Conservation (phyloP, 176 grass and related monocot genomes). For the Areca catechu region DNA sequence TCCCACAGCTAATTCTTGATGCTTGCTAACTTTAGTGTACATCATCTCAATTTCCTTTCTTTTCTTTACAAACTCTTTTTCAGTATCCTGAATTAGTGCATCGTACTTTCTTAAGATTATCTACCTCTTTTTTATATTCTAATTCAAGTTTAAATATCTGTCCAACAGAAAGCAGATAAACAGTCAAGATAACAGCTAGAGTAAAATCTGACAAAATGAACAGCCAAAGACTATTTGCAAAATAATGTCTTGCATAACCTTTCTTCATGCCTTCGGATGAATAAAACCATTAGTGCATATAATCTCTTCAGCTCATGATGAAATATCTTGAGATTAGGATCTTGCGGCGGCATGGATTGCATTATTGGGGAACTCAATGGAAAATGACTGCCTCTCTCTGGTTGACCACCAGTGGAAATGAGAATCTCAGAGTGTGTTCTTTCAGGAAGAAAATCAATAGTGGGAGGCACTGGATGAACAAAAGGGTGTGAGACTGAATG, state of each 20-base stretch:
- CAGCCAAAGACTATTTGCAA: constrained; percentile 17
- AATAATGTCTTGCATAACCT: constrained; percentile 1
- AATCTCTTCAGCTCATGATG: constrained; percentile 27
- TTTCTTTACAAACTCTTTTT: constrained; percentile 25
- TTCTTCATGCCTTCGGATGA: constrained; percentile 24
- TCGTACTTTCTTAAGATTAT: constrained; percentile 35
- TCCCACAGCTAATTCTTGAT: constrained; percentile 36
- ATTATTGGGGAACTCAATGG: constrained; percentile 6
- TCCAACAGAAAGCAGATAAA: constrained; percentile 9
- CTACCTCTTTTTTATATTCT: constrained; percentile 19
- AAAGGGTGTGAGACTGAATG: constrained; percentile 7
- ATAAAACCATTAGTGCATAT: constrained; percentile 14
- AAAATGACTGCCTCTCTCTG: constrained; percentile 11
- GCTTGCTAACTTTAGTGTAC: constrained; percentile 30
- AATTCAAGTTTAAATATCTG: constrained; percentile 28
- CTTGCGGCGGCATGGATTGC: constrained; percentile 17
- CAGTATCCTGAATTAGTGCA: constrained; percentile 17
- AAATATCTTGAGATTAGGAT: constrained; percentile 5
- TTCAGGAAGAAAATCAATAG: constrained; percentile 13
- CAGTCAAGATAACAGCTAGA: constrained; percentile 11
- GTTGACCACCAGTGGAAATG: constrained; percentile 18
- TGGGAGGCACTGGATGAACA: constrained; percentile 10
- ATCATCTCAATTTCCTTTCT: constrained; percentile 22
- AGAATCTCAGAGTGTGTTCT: constrained; percentile 13
- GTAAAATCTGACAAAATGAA: constrained; percentile 1